phyloP scores from a whole-genome alignment of 768 basidiomycete species.

The Antrodiella citrinella region DNA sequence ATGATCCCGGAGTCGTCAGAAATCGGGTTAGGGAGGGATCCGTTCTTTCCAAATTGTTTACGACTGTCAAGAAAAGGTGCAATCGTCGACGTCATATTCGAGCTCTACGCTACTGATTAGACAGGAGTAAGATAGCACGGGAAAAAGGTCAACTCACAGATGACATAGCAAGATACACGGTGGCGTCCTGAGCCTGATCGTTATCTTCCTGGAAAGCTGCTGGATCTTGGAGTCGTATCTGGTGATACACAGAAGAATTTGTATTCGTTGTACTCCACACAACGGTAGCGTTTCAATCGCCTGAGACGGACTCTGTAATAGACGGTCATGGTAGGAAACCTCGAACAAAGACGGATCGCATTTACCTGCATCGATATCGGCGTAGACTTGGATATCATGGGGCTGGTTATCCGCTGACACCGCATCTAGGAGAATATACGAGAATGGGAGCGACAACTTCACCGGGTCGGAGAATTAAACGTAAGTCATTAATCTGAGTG shows the following conservation, averaged over 20 bases:
- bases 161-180: constrained; percentile 11
- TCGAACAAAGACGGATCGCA: not conserved
- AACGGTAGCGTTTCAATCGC: constrained; percentile 5
- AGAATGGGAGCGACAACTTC: constrained; percentile 32
- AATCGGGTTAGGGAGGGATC: not conserved
- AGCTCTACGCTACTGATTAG: not conserved
- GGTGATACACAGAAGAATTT: constrained; percentile 9
- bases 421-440: constrained; percentile 27
- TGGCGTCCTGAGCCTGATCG: constrained; percentile 14
- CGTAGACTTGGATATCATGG: constrained; percentile 30
- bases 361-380: constrained; percentile 31
- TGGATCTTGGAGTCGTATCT: constrained; percentile 2
- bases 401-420: constrained; percentile 22
- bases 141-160: constrained; percentile 6
- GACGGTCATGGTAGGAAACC: not conserved
- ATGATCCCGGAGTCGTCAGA: not conserved
- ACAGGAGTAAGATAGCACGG: not conserved
- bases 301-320: constrained; percentile 15
- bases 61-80: not conserved
- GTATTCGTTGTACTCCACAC: constrained; percentile 2
- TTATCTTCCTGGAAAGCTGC: constrained; percentile 5
- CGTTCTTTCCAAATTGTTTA: not conserved
- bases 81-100: not conserved
- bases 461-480: constrained; percentile 29
- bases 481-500: no score